A percentile compares a stretch with the other conserved stretches of the same genome.
These are phyloP conservation scores for Rubroboletus pulcherrimus DNA, from an alignment of 768 basidiomycete species.

Conservation along the genomic window DNA sequence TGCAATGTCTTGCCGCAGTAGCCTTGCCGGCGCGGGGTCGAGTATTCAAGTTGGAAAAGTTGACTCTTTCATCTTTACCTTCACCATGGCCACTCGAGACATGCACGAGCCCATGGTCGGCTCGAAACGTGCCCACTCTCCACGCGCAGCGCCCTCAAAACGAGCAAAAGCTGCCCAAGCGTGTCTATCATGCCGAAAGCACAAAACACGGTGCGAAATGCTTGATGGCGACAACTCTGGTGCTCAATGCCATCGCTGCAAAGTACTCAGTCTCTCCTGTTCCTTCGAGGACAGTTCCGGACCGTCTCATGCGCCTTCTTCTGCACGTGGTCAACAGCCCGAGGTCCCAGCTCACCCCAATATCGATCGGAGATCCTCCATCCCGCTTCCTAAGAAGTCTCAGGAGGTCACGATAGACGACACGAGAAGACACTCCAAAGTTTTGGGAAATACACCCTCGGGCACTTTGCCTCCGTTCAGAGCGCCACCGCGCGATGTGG, in stretches of 20 bases:
- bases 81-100: slow-evolving; percentile 16
- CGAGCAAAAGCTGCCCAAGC: slow-evolving; percentile 44
- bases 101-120: slow-evolving; percentile 21
- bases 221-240: slow-evolving; percentile 38
- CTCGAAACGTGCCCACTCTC: slow-evolving; percentile 32
- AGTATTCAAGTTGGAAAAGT: neutral
- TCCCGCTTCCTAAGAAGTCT: slow-evolving; percentile 18
- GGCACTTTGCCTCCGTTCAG: slow-evolving; percentile 18
- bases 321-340: slow-evolving; percentile 17
- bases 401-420: slow-evolving; percentile 22
- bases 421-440: slow-evolving; percentile 17
- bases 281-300: slow-evolving; percentile 39
- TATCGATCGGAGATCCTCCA: slow-evolving; percentile 25
- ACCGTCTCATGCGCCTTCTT: slow-evolving; percentile 13
- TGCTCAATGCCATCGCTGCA: slow-evolving; percentile 47
- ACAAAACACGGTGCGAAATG: slow-evolving; percentile 49
- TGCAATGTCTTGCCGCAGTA: slow-evolving; percentile 5
- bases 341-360: slow-evolving; percentile 19
- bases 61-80: slow-evolving; percentile 5
- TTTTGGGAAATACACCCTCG: slow-evolving; percentile 18
- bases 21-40: slow-evolving; percentile 11
- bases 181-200: slow-evolving; percentile 43
- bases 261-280: slow-evolving; percentile 43
- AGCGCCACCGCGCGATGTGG: slow-evolving; percentile 13
- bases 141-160: slow-evolving; percentile 31